Evolutionary conservation across 2,329 filamentous ascomycete species (phyloP).

Genomic region (Juglanconis oblonga): DNA sequence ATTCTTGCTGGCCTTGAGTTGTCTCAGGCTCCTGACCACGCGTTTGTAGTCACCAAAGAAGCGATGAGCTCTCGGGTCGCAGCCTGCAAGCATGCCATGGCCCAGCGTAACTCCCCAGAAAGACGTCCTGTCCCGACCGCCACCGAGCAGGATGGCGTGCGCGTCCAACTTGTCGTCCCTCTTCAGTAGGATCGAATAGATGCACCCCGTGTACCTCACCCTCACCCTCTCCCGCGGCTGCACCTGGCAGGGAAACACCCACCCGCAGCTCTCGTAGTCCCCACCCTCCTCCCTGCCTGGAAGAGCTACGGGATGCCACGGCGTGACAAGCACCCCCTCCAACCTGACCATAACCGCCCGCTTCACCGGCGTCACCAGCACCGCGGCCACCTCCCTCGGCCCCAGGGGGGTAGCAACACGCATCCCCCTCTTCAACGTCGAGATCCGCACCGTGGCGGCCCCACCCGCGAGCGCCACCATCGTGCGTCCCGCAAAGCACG

Average conservation of each 20-base stretch:
- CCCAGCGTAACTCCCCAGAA: slow-evolving; percentile 58
- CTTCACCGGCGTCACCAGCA: slow-evolving; percentile 48
- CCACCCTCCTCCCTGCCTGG: slow-evolving; percentile 20
- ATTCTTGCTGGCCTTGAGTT: slow-evolving; percentile 29
- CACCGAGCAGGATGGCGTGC: slow-evolving; percentile 49
- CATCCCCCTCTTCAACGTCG: slow-evolving; percentile 42
- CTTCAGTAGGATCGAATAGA: slow-evolving; percentile 58
- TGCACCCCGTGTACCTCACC: slow-evolving; percentile 44
- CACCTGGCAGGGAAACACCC: slow-evolving; percentile 45
- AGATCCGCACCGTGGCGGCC: slow-evolving; percentile 37
- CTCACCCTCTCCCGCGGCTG: slow-evolving; percentile 26
- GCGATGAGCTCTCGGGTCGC: slow-evolving; percentile 45
- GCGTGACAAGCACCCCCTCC: slow-evolving; percentile 48
- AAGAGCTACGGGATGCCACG: slow-evolving; percentile 55
- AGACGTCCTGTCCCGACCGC: not conserved
- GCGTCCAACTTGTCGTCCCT: slow-evolving; percentile 38
- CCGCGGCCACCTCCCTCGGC: slow-evolving; percentile 42
- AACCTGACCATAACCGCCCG: slow-evolving; percentile 42
- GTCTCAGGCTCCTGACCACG: slow-evolving; percentile 38
- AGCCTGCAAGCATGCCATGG: slow-evolving; percentile 45
- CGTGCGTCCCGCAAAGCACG: slow-evolving; percentile 53
- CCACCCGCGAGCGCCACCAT: slow-evolving; percentile 41
- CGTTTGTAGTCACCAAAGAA: slow-evolving; percentile 53
- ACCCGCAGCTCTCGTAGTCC: slow-evolving; percentile 26
- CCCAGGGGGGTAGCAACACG: slow-evolving; percentile 50